Conservation (phyloP, 257 asterid genomes). For the Sherardia arvensis region DNA sequence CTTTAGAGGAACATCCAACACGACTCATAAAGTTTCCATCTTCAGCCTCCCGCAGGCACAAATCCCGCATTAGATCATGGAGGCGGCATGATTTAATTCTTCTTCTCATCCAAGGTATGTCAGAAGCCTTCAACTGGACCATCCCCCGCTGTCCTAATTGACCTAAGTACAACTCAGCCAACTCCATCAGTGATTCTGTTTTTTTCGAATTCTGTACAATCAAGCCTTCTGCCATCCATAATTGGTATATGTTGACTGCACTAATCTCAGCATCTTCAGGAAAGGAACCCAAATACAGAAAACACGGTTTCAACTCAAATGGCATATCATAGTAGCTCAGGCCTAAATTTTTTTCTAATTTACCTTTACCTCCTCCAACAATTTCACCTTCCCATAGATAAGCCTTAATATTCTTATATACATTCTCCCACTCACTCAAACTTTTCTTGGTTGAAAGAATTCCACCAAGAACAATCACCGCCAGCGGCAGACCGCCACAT, state of each 20-base stretch:
- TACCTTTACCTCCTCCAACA: neutral
- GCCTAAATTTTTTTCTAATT: neutral
- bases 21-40: neutral
- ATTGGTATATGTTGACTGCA: neutral
- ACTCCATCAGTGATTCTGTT: neutral
- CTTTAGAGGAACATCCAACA: neutral
- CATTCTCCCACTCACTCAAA: neutral
- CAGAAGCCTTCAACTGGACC: neutral
- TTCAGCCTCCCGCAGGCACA: neutral
- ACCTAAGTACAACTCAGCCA: constrained; percentile 5
- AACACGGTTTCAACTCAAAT: constrained; percentile 12
- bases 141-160: constrained; percentile 2
- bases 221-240: constrained; percentile 7
- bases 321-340: constrained; percentile 13
- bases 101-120: neutral
- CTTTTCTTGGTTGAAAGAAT: neutral
- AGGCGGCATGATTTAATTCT: neutral
- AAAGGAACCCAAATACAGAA: constrained; percentile 6
- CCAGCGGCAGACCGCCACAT: constrained; percentile 7
- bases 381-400: neutral
- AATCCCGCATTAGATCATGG: neutral
- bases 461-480: constrained; percentile 7
- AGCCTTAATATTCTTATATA: neutral
- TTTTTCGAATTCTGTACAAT: neutral
- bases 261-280: constrained; percentile 1